Conservation (phyloP, 2,329 filamentous ascomycete genomes). For the Teratosphaeriaceae sp. region DNA sequence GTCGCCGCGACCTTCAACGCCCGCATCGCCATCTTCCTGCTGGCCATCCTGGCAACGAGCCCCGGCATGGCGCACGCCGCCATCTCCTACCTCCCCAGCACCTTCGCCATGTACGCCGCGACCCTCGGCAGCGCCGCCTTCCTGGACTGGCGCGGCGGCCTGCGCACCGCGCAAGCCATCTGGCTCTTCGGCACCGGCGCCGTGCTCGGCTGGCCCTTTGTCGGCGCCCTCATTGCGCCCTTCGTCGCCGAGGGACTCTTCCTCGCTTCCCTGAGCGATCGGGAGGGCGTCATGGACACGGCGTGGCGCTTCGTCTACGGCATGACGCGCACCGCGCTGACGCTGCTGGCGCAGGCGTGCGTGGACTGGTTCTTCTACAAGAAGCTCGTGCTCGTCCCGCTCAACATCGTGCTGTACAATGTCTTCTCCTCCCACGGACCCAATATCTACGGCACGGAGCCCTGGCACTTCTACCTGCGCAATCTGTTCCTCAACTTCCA, state of each 20-base stretch:
- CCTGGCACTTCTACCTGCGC: conserved; percentile 93
- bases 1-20: conserved; percentile 72
- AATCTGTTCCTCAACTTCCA: conserved; percentile 95
- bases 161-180: conserved; percentile 76
- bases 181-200: conserved; percentile 85
- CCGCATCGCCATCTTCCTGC: conserved; percentile 76
- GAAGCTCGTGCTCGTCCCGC: conserved; percentile 67
- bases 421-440: conserved; percentile 77
- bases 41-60: conserved; percentile 68
- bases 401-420: conserved; percentile 96
- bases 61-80: conserved; percentile 93
- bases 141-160: conserved; percentile 77
- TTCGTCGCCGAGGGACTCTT: conserved; percentile 73
- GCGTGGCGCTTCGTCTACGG: conserved; percentile 61
- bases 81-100: conserved; percentile 80
- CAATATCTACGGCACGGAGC: conserved; percentile 89
- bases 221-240: conserved; percentile 71
- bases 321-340: conserved; percentile 54
- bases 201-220: conserved; percentile 91
- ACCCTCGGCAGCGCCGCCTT: conserved; percentile 84
- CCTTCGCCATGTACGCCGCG: conserved; percentile 91
- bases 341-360: conserved; percentile 63
- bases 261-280: conserved; percentile 38
- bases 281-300: conserved; percentile 43
- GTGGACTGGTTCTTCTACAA: conserved; percentile 83